Percentiles rank a stretch among this genome's conserved stretches.
Evolutionary conservation across 176 grass and related monocot species (phyloP).

Genomic region (Eragrostis nindensis): DNA sequence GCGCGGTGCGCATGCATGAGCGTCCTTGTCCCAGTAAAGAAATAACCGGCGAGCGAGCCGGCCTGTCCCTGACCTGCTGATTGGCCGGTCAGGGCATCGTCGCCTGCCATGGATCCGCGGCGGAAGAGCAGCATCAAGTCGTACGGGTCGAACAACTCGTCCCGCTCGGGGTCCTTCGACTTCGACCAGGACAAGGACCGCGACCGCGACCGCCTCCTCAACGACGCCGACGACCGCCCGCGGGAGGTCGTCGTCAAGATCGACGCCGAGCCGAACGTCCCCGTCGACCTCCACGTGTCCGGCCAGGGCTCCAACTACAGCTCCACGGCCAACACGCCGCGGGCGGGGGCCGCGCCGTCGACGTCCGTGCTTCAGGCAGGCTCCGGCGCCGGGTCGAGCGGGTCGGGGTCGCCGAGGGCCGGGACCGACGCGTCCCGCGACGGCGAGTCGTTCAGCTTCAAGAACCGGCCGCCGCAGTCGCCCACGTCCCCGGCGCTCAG

Average conservation of each 20-base stretch:
- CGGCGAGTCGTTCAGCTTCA: constrained; percentile 63
- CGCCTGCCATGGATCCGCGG: constrained; percentile 38
- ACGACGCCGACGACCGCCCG: constrained; percentile 7
- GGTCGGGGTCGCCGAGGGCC: constrained; percentile 19
- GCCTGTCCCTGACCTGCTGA: background rate
- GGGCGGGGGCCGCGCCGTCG: background rate
- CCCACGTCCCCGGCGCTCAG: constrained; percentile 25
- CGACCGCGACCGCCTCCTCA: constrained; percentile 1
- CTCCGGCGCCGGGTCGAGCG: constrained; percentile 26
- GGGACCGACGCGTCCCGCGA: constrained; percentile 30
- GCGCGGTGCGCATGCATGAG: constrained; percentile 24
- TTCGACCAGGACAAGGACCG: constrained; percentile 48
- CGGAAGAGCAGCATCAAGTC: constrained; percentile 39
- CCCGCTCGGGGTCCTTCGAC: constrained; percentile 51
- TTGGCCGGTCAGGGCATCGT: background rate
- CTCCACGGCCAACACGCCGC: constrained; percentile 25
- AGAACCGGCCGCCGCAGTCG: constrained; percentile 38
- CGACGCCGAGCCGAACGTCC: constrained; percentile 44
- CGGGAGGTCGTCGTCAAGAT: constrained; percentile 92
- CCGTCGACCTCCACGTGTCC: constrained; percentile 11
- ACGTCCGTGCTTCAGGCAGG: background rate
- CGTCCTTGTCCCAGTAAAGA: background rate
- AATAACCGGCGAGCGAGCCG: constrained; percentile 32
- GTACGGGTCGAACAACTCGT: constrained; percentile 34
- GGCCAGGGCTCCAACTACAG: background rate